Evolutionary conservation across 2,329 filamentous ascomycete species (phyloP), one percentile per base, ranked within the genome.

Genomic region (Verticillium longisporum): DNA sequence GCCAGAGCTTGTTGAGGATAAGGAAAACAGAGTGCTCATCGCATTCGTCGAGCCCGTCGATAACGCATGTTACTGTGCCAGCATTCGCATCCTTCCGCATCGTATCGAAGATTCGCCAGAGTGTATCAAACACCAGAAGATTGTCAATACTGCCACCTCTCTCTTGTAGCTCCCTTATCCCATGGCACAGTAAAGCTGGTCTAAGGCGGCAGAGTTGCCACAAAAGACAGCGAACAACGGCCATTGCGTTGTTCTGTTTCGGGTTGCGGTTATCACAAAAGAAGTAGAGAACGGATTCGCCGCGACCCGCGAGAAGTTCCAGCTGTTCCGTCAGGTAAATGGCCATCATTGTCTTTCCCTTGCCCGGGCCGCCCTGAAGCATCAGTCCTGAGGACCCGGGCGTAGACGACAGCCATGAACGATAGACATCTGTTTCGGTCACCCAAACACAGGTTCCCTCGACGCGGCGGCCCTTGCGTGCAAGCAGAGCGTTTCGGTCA

Each of bases 1-100:
- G 37, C 13, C 60, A 54, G 5, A 60, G 57, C 31, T 55, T 50
- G 2, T 10, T 32, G 1, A 62, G 50, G 53, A 62, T 53, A 14
- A 53, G 38, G 3, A 36, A 55, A 2, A 59, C 31, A 14, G 58
- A 45, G 10, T 26, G 15, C 11, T 62, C 57, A 9, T 62, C 57
- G 33, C 57, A 62, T 31, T 62, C 61, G 21, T 62, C 57, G 2
- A 62, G 61, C 1, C 56, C 61, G 21, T 70, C 68, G 7, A 70
- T 63, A 2, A 69, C 63, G 36, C 64, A 69, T 10, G 50, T 21
- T 15, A 54, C 18, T 3, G 18, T 54, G 6, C 50, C 50, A 2
- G 50, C 50, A 6, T 18, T 1, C 2, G 18, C n/a, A 21, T 54
- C 50, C 5, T 5, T 31, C 2, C 18, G 4, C 50, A 54, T 54